Evolutionary conservation across 106 monocot genomes (phyloP).

Genomic region (Hemerocallis citrina): DNA sequence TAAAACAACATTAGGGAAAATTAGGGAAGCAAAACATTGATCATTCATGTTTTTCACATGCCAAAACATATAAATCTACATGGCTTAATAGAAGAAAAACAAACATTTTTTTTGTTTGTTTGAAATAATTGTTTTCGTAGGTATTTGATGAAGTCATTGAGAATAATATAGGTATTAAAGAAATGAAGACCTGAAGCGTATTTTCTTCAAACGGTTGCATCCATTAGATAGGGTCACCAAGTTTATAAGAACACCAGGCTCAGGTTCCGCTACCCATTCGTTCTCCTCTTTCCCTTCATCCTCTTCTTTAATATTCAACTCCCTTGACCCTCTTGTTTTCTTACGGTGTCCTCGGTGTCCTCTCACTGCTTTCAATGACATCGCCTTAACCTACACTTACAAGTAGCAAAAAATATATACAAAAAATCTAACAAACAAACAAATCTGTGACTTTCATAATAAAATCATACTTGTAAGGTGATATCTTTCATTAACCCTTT

Average conservation of each 20-base stretch:
- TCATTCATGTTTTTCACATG: too few species aligned
- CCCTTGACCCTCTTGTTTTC: neutral
- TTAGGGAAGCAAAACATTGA: too few species aligned
- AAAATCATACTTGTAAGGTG: constrained; percentile 17
- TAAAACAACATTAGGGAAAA: too few species aligned
- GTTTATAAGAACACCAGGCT: constrained; percentile 37
- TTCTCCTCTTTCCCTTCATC: constrained; percentile 14
- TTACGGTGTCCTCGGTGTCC: neutral
- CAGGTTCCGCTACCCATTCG: constrained; percentile 55
- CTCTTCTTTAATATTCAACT: neutral
- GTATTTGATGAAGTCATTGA: too few species aligned
- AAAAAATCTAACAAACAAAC: too few species aligned
- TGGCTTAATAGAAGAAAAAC: too few species aligned
- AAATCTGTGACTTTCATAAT: neutral
- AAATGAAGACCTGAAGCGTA: constrained; percentile 52
- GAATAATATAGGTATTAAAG: too few species aligned
- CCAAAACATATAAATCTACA: too few species aligned
- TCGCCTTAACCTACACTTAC: constrained; percentile 13
- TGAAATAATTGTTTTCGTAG: too few species aligned
- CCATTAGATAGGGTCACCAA: constrained; percentile 24
- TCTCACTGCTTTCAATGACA: constrained; percentile 15
- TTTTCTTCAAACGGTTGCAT: constrained; percentile 27
- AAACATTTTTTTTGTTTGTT: too few species aligned
- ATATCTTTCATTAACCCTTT: constrained; percentile 18
- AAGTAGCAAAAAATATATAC: neutral